Conservation (phyloP, 169 alveolate species). For the Miamiensis avidus region DNA sequence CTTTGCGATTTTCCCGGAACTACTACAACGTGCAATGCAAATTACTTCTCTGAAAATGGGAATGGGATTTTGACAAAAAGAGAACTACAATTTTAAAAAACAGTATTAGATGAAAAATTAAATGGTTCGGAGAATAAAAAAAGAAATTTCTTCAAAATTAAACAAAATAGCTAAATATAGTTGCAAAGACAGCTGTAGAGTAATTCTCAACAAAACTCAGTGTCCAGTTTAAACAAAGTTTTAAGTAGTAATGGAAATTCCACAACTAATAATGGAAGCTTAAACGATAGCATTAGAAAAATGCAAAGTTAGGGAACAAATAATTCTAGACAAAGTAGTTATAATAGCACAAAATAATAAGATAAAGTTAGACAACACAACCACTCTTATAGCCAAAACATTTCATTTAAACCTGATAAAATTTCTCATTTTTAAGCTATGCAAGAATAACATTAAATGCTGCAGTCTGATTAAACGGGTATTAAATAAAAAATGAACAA, state of each 20-base stretch:
- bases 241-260: no score
- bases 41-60: no score
- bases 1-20: neutral
- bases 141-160: neutral
- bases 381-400: no score
- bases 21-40: neutral
- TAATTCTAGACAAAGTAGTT: neutral
- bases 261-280: no score
- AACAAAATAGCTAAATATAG: neutral
- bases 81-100: neutral
- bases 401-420: no score
- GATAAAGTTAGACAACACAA: no score
- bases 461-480: neutral
- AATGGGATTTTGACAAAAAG: neutral
- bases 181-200: neutral
- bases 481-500: no score
- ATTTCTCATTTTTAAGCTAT: no score
- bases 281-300: neutral
- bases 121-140: neutral
- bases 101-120: neutral
- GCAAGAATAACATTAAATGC: neutral
- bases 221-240: neutral
- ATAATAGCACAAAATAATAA: no score
- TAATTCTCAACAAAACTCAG: neutral
- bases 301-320: neutral